Conservation (phyloP, 2,329 filamentous ascomycete genomes). For the Penicillium sp. region DNA sequence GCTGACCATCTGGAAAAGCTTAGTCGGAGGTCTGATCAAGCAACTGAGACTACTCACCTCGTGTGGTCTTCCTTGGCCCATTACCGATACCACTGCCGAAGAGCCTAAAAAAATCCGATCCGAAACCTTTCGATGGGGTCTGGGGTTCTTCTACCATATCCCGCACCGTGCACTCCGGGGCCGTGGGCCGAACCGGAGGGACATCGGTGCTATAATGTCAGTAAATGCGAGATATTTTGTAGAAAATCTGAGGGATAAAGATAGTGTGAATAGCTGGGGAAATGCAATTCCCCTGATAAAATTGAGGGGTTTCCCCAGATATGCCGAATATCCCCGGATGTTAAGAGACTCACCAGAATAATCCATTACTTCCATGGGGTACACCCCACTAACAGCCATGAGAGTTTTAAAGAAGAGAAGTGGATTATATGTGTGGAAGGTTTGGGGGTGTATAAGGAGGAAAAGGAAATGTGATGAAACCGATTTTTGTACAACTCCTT, state of each 20-base stretch:
- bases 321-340: no score
- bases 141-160: slow-evolving; percentile 18
- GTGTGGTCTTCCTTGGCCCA: slow-evolving; percentile 64
- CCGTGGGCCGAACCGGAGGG: slow-evolving; percentile 10
- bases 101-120: slow-evolving; percentile 50
- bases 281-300: no score
- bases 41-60: slow-evolving; percentile 54
- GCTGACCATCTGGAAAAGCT: slow-evolving; percentile 66
- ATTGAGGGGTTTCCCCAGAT: no score
- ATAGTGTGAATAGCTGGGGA: no score
- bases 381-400: slow-evolving; percentile 28
- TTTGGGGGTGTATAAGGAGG: background rate
- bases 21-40: slow-evolving; percentile 6
- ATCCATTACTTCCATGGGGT: slow-evolving; percentile 27
- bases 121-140: slow-evolving; percentile 22
- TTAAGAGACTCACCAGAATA: slow-evolving; percentile 17
- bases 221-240: background rate
- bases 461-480: background rate
- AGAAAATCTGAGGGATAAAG: no score
- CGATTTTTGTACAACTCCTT: background rate
- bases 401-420: background rate
- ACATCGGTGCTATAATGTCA: slow-evolving; percentile 17
- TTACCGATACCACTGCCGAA: slow-evolving; percentile 47
- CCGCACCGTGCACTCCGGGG: slow-evolving; percentile 17
- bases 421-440: background rate